Evolutionary conservation across 148 eudicot genomes (phyloP), one percentile per base, ranked within the genome.

Genomic region (Chenopodium suecicum): DNA sequence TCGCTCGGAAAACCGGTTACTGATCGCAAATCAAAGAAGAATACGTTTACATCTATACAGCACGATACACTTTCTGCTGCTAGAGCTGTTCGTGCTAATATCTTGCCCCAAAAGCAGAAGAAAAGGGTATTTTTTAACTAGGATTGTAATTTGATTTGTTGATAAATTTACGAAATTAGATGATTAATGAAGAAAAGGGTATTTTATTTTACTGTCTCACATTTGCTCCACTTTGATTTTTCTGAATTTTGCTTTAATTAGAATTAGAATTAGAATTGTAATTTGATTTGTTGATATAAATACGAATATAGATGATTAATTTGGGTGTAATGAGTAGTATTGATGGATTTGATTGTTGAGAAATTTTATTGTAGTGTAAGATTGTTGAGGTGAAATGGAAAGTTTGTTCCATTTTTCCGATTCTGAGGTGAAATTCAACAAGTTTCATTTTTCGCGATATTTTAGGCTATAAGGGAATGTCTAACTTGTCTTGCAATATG

Each of bases 61-160:
- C 94, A 89, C 72, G 99, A 97, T 65, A 94, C 99, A 2, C 88
- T 97, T 75, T 97, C 99, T 16, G 99, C 95, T 80, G 99, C 99
- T 9, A 94, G 91, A 67, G 98, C 99, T 72, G 98, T 92, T 76
- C 91, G 98, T 17, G 90, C 92, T 17, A 92, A 90, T 83, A 92
- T 95, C 60, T 78, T 90, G 90, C 97, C 97, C 78, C 97, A 92
- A 69, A 96, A 89, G 83, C 93, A 90, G 81, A 94, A 89, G 89
- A 96, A 86, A 84, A 91, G 89, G 88, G 99, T 92, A 79, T 62
- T 7, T 31, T 29, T 37, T 27, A 2, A 19, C 16, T n/a, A 32
- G 19, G 46, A 69, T 32, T 4, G 8, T 32, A 69, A 48, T 37
- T 3, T 41, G 20, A 32, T 7, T 72, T 62, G 23, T 31, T 19